These are phyloP conservation scores for Symbiodinium pilosum DNA, from an alignment of 73 alveolate genomes.

Conservation along the genomic window DNA sequence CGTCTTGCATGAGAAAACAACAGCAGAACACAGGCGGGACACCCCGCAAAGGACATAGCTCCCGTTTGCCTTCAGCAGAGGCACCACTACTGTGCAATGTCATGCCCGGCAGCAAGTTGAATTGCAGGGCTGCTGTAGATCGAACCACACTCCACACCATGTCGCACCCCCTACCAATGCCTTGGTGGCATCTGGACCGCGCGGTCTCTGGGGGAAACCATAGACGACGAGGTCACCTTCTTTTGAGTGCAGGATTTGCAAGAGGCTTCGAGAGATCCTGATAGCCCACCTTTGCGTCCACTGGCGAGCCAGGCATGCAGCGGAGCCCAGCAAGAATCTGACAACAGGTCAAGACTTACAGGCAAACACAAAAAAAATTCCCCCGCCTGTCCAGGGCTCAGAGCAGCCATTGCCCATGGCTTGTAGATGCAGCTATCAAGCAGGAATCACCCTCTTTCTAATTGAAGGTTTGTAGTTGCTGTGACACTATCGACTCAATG, in stretches of 20 bases:
- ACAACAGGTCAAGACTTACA: background rate
- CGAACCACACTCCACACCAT: background rate
- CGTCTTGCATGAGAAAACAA: background rate
- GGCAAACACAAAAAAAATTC: background rate
- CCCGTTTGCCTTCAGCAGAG: background rate
- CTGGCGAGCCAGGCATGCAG: background rate
- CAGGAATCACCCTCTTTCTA: no score
- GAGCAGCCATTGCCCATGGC: constrained; percentile 26
- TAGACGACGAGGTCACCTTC: constrained; percentile 46
- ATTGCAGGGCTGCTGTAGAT: no score
- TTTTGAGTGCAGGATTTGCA: background rate
- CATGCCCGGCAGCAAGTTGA: no score
- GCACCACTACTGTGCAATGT: background rate
- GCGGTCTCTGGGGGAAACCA: constrained; percentile 43
- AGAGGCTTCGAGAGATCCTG: background rate
- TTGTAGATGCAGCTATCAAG: no score
- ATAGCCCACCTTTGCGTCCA: background rate
- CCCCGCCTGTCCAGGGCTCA: background rate
- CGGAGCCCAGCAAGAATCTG: constrained; percentile 14
- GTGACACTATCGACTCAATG: no score
- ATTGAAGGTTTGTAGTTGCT: no score
- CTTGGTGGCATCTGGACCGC: background rate
- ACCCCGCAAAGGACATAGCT: background rate
- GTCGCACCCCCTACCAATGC: background rate
- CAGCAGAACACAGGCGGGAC: background rate